Conservation (phyloP, 495 filamentous ascomycete genomes). For the Aspergillus egyptiacus region DNA sequence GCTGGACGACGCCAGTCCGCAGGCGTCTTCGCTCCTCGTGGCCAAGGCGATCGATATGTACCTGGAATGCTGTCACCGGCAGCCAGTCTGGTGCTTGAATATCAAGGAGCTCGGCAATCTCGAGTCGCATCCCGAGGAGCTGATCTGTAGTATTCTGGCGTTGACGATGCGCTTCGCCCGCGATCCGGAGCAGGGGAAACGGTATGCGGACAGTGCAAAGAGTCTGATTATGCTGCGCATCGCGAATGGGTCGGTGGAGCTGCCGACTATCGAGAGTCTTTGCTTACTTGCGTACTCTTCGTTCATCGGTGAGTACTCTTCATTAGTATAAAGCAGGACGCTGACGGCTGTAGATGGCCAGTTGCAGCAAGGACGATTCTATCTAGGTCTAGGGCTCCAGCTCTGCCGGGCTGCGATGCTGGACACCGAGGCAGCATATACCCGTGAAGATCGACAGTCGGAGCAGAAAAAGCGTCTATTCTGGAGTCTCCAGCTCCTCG, state of each 20-base stretch:
- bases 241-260: conserved; percentile 40
- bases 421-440: conserved; percentile 33
- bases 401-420: conserved; percentile 41
- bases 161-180: conserved; percentile 38
- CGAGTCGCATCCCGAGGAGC: conserved; percentile 34
- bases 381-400: conserved; percentile 39
- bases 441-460: conserved; percentile 20
- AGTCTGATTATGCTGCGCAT: conserved; percentile 43
- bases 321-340: not conserved
- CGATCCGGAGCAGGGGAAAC: conserved; percentile 32
- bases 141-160: conserved; percentile 38
- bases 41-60: conserved; percentile 36
- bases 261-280: conserved; percentile 41
- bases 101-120: conserved; percentile 37
- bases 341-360: conserved; percentile 32
- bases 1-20: conserved; percentile 26
- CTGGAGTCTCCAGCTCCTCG: conserved; percentile 40
- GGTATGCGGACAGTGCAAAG: conserved; percentile 37
- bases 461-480: conserved; percentile 42
- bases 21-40: conserved; percentile 24
- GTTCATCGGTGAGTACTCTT: conserved; percentile 29
- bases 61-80: conserved; percentile 42
- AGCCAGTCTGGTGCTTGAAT: conserved; percentile 46
- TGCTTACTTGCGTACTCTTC: conserved; percentile 41
- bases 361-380: conserved; percentile 35